These are phyloP conservation scores for Zymoseptoria ardabiliae DNA, from an alignment of 2,329 filamentous ascomycete genomes.

Conservation along the genomic window DNA sequence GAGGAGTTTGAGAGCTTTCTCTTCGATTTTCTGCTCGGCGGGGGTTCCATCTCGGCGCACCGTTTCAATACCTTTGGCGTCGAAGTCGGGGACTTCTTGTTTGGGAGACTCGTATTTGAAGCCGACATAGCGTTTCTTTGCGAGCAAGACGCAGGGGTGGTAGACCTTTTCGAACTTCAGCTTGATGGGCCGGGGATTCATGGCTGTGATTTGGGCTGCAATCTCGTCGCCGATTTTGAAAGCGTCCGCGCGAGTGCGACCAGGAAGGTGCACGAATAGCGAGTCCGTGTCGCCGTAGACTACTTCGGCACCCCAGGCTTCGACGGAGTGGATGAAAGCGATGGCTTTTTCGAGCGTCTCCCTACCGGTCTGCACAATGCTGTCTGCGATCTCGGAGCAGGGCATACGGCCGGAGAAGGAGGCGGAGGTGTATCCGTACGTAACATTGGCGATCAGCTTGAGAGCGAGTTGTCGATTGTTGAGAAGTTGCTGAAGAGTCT, in stretches of 20 bases:
- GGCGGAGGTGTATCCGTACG: conserved; percentile 94
- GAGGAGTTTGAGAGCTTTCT: conserved; percentile 78
- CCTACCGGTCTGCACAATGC: conserved; percentile 90
- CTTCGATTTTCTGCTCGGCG: conserved; percentile 93
- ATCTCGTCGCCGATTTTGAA: conserved; percentile 93
- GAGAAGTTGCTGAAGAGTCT: conserved; percentile 71
- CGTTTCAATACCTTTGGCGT: conserved; percentile 97
- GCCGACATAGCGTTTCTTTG: conserved; percentile 96
- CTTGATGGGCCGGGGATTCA: conserved; percentile 86
- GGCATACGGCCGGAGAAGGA: conserved; percentile 97
- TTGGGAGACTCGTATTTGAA: conserved; percentile 83
- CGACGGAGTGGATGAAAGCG: conserved; percentile 79
- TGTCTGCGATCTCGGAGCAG: conserved; percentile 94
- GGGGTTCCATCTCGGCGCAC: conserved; percentile 91
- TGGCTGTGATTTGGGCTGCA: conserved; percentile 73
- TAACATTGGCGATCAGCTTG: conserved; percentile 97
- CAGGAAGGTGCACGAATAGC: conserved; percentile 82
- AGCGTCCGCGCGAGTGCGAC: conserved; percentile 77
- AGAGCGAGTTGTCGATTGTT: conserved; percentile 92
- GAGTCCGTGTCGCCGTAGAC: conserved; percentile 98
- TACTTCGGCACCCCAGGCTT: conserved; percentile 87
- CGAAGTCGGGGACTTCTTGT: conserved; percentile 78
- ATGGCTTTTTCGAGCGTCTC: conserved; percentile 94
- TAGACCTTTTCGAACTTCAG: conserved; percentile 99
- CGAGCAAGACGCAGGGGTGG: conserved; percentile 83